Conservation (phyloP, 345 rosid species). For the Ceriops tagal region DNA sequence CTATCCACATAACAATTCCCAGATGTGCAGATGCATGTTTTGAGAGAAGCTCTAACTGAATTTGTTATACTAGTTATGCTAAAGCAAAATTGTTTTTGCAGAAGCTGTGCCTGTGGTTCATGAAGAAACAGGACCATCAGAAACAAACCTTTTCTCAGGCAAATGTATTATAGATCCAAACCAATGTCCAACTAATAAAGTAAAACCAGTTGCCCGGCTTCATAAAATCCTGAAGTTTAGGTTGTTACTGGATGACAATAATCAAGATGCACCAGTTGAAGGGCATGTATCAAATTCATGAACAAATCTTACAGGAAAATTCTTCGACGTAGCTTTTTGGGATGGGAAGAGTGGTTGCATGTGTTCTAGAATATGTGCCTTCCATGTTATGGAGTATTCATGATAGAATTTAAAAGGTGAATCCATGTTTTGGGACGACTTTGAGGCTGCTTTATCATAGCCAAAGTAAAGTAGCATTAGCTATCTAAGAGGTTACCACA, state of each 20-base stretch:
- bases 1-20: no score
- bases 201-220: slow-evolving; percentile 47
- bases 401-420: no score
- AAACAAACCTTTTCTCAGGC: slow-evolving; percentile 41
- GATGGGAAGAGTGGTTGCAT: background rate
- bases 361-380: no score
- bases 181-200: slow-evolving; percentile 40
- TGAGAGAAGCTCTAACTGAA: no score
- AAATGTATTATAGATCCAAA: slow-evolving; percentile 36
- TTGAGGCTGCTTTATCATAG: no score
- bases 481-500: no score
- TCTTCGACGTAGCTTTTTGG: background rate
- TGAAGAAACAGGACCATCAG: slow-evolving; percentile 49
- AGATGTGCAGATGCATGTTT: no score
- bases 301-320: background rate
- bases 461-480: no score
- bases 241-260: slow-evolving; percentile 34
- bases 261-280: slow-evolving; percentile 23
- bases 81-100: slow-evolving; percentile 12
- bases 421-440: no score
- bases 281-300: background rate
- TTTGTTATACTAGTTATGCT: no score
- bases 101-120: slow-evolving; percentile 35
- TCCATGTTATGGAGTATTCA: no score
- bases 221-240: slow-evolving; percentile 59